Conservation (phyloP, 306 rosid genomes). For the Lotus japonicus region DNA sequence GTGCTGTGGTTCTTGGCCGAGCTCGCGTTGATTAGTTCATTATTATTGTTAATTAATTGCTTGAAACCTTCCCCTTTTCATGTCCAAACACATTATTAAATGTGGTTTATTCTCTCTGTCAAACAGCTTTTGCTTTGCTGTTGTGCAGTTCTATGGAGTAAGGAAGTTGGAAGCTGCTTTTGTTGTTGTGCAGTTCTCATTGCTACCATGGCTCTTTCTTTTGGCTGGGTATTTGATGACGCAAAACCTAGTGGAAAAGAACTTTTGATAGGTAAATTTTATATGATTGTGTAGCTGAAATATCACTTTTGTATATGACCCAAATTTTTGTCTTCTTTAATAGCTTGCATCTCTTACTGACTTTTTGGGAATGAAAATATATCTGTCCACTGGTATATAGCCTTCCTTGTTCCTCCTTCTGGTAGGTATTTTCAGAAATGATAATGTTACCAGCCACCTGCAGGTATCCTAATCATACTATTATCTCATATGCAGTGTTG, state of each 20-base stretch:
- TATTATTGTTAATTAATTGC: background rate
- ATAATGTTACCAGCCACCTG: too few relatives aligned
- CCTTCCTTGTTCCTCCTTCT: constrained; percentile 11
- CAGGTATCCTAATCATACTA: too few relatives aligned
- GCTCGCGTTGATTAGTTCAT: constrained; percentile 61
- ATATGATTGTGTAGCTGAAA: background rate
- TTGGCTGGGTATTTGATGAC: constrained; percentile 90
- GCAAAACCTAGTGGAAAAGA: constrained; percentile 63
- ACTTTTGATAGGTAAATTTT: constrained; percentile 54
- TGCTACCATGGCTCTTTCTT: constrained; percentile 68
- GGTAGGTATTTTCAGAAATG: constrained; percentile 72
- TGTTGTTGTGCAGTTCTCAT: constrained; percentile 80
- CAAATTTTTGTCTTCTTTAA: background rate
- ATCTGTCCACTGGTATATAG: constrained; percentile 20
- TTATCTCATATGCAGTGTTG: too few relatives aligned
- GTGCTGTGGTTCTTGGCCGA: constrained; percentile 87
- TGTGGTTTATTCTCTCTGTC: constrained; percentile 12
- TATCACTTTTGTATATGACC: background rate
- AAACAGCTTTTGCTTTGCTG: constrained; percentile 67
- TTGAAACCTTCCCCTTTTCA: background rate
- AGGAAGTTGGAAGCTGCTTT: constrained; percentile 90
- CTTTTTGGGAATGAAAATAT: background rate
- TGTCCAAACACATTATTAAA: constrained; percentile 23
- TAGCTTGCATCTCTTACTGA: background rate
- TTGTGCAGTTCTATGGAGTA: constrained; percentile 88